Evolutionary conservation across 2,329 filamentous ascomycete species (phyloP).

Genomic region (Alternaria novae-zelandiae): DNA sequence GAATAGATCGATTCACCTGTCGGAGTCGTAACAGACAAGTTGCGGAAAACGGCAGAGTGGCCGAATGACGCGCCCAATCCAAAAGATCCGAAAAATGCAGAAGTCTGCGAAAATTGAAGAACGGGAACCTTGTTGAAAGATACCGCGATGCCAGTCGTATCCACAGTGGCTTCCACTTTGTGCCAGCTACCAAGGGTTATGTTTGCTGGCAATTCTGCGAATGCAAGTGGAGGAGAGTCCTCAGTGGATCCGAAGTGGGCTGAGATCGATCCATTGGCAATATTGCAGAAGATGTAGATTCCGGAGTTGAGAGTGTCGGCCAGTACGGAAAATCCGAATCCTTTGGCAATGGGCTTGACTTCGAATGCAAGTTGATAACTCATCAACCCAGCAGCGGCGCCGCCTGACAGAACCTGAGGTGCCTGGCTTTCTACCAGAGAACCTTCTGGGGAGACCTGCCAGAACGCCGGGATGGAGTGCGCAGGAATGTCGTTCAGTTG

Average conservation of each 20-base stretch:
- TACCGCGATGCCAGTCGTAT: neutral
- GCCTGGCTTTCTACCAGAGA: slow-evolving; percentile 12
- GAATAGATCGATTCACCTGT: neutral
- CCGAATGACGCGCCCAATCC: neutral
- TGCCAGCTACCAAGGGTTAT: neutral
- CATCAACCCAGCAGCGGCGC: neutral
- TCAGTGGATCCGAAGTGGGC: neutral
- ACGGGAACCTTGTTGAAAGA: neutral
- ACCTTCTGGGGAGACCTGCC: slow-evolving; percentile 34
- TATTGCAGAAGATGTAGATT: neutral
- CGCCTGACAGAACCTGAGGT: neutral
- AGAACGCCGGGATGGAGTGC: slow-evolving; percentile 34
- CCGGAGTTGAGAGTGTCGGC: neutral
- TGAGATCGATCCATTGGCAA: neutral
- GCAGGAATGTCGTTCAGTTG: slow-evolving; percentile 41
- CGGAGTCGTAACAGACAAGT: neutral
- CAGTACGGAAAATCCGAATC: neutral
- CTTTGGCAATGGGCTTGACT: neutral
- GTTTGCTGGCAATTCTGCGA: slow-evolving; percentile 6
- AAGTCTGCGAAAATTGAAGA: neutral
- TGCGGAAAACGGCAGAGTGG: neutral
- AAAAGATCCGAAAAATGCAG: neutral
- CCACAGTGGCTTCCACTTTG: neutral
- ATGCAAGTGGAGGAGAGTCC: slow-evolving; percentile 20
- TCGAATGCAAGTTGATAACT: neutral